phyloP scores from a whole-genome alignment of 2,329 filamentous ascomycete species.

The Cadophora sp. region DNA sequence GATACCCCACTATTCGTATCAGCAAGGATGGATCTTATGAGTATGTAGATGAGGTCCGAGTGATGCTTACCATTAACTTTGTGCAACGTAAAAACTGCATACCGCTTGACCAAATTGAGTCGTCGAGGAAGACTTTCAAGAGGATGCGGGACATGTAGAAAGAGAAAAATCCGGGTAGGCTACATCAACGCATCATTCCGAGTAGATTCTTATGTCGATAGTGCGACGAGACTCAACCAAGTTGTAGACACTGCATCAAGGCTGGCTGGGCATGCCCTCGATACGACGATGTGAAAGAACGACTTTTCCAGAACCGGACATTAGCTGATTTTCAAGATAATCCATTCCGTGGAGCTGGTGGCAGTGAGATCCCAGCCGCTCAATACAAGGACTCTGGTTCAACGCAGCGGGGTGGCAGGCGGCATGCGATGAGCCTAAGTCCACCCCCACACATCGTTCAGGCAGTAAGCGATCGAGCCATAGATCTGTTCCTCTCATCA shows the following conservation, averaged over 20 bases:
- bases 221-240: neutral
- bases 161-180: neutral
- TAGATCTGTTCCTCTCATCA: neutral
- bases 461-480: neutral
- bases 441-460: neutral
- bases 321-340: neutral
- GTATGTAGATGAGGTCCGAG: neutral
- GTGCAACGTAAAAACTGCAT: neutral
- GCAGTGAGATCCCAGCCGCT: neutral
- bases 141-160: slow-evolving; percentile 4
- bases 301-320: slow-evolving; percentile 6
- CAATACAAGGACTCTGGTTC: neutral
- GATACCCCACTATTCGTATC: neutral
- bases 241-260: neutral
- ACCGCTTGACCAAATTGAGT: neutral
- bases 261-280: neutral
- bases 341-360: too few relatives aligned
- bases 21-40: neutral
- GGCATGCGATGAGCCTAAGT: neutral
- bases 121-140: slow-evolving; percentile 7
- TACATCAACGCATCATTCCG: neutral
- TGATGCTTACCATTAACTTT: neutral
- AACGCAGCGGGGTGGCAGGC: neutral
- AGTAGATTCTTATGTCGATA: neutral
- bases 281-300: neutral